Conservation (phyloP, 2,329 filamentous ascomycete species). For the Penicillium sp. region DNA sequence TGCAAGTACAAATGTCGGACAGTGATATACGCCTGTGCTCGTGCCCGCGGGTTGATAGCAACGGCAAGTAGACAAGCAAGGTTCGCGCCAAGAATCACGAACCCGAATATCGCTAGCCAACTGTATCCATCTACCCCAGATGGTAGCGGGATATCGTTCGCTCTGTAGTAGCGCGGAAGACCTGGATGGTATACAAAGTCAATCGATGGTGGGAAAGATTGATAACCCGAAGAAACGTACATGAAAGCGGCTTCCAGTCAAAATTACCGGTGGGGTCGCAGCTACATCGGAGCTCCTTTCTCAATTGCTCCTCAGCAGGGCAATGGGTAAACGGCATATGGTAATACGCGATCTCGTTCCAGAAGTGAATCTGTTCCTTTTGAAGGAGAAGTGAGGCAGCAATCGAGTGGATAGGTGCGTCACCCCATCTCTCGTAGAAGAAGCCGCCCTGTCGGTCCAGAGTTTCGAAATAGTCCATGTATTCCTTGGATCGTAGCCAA, state of each 20-base stretch:
- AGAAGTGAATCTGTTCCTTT: slow-evolving; percentile 97
- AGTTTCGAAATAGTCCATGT: slow-evolving; percentile 86
- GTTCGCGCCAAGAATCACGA: slow-evolving; percentile 21
- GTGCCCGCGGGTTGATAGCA: slow-evolving; percentile 17
- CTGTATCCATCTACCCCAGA: slow-evolving; percentile 79
- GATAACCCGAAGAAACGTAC: slow-evolving; percentile 59
- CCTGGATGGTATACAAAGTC: slow-evolving; percentile 53
- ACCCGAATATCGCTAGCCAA: slow-evolving; percentile 38
- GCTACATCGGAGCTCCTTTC: slow-evolving; percentile 85
- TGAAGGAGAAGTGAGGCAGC: slow-evolving; percentile 83
- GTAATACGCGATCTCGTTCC: slow-evolving; percentile 98
- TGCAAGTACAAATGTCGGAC: slow-evolving; percentile 14
- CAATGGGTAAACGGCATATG: slow-evolving; percentile 98
- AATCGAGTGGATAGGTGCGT: slow-evolving; percentile 98
- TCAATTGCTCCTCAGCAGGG: slow-evolving; percentile 84
- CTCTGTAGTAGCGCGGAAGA: slow-evolving; percentile 83
- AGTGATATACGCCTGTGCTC: slow-evolving; percentile 12
- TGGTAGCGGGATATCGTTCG: slow-evolving; percentile 81
- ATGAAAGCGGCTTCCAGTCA: slow-evolving; percentile 98
- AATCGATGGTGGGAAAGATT: not conserved
- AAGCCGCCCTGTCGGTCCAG: slow-evolving; percentile 93
- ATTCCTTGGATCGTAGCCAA: slow-evolving; percentile 88
- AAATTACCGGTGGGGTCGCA: slow-evolving; percentile 98
- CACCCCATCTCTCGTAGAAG: slow-evolving; percentile 98
- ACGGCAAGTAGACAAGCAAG: slow-evolving; percentile 19